Conservation (phyloP, 2,329 filamentous ascomycete species). For the Microdochium trichocladiopsis region DNA sequence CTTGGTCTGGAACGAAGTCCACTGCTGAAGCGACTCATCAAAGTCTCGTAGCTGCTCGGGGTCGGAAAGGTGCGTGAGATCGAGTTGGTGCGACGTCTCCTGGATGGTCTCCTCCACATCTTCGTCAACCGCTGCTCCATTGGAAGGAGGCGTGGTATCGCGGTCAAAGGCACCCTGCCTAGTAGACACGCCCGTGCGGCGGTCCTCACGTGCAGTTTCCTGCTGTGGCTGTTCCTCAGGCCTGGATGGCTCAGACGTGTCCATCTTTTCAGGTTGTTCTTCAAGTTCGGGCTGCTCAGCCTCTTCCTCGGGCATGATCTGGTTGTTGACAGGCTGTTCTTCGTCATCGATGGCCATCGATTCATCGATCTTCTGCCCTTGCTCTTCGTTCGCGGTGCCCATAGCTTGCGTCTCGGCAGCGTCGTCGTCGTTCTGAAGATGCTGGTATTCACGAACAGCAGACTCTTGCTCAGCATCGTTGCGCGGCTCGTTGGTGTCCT, state of each 20-base stretch:
- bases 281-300: conserved; percentile 37
- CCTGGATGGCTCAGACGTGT: conserved; percentile 29
- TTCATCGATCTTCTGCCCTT: conserved; percentile 79
- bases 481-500: conserved; percentile 42
- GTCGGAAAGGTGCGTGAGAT: conserved; percentile 62
- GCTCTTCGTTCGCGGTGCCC: conserved; percentile 80
- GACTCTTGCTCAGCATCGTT: conserved; percentile 39
- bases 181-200: conserved; percentile 53
- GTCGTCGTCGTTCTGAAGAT: conserved; percentile 77
- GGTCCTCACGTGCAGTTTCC: conserved; percentile 43
- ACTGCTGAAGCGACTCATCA: conserved; percentile 61
- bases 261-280: conserved; percentile 38
- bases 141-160: conserved; percentile 31
- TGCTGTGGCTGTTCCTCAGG: conserved; percentile 25
- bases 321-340: conserved; percentile 40
- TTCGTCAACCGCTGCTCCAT: conserved; percentile 28
- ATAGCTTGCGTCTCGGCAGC: conserved; percentile 85
- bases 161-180: conserved; percentile 51
- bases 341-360: conserved; percentile 78
- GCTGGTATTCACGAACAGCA: conserved; percentile 84
- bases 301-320: conserved; percentile 45
- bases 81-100: conserved; percentile 56
- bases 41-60: conserved; percentile 38
- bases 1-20: conserved; percentile 75
- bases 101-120: conserved; percentile 41